Conservation (phyloP, 352 stramenopile genomes). For the Phytopythium mirpurense region DNA sequence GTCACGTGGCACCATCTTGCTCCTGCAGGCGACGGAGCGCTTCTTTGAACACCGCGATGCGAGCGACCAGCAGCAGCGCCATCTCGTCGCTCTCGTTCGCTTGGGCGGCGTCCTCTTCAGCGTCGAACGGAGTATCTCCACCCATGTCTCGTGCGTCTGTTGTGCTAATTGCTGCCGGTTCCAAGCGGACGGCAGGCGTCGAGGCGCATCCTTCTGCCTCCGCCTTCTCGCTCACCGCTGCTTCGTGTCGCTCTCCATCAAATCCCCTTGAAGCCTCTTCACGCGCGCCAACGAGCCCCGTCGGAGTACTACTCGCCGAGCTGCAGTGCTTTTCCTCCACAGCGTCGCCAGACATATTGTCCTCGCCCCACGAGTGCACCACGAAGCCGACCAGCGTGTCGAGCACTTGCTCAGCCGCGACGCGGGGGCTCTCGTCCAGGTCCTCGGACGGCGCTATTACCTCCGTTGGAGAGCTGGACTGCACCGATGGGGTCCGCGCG, state of each 20-base stretch:
- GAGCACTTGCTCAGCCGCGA: conserved; percentile 10
- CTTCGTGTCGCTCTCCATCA: not conserved
- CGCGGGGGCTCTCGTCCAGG: not conserved
- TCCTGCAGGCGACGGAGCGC: conserved; percentile 28
- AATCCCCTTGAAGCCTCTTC: not conserved
- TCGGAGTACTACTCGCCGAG: not conserved
- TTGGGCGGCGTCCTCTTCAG: conserved; percentile 11
- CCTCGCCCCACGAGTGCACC: conserved; percentile 42
- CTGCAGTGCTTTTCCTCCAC: not conserved
- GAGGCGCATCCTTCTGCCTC: not conserved
- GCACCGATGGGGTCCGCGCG: not conserved
- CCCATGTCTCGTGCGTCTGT: not conserved
- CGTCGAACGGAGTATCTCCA: conserved; percentile 13
- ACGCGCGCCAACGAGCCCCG: not conserved
- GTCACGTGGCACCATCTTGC: not conserved
- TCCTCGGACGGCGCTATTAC: too few species aligned
- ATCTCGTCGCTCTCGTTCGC: conserved; percentile 31
- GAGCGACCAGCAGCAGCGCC: conserved; percentile 27
- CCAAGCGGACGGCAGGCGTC: not conserved
- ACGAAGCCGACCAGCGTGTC: conserved; percentile 44
- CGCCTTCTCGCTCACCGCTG: not conserved
- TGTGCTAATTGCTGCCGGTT: not conserved
- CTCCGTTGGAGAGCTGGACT: not conserved
- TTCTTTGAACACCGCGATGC: conserved; percentile 42
- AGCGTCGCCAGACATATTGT: not conserved